Evolutionary conservation across 2,329 filamentous ascomycete genomes (phyloP), one percentile per base, ranked within the genome.

Genomic region (Penicillium fuscoglaucum): DNA sequence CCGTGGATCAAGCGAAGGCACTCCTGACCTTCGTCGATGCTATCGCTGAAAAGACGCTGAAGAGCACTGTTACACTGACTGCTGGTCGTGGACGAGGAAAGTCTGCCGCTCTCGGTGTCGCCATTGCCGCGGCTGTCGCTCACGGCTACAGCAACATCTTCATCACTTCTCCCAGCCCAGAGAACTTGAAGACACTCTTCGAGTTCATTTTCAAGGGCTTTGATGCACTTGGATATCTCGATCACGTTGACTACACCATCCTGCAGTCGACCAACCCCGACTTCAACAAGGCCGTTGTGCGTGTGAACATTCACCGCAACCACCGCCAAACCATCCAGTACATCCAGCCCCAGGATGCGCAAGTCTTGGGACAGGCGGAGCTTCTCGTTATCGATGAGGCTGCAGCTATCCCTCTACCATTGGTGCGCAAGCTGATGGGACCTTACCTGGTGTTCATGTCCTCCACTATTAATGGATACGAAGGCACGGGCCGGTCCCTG

Each of bases 81-180:
- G 95, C 95, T 19, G 93, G 89, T 39, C 87, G 95, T 86, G 95
- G 95, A 75, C 88, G 95, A 69, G 95, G 95, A 78, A 99, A 99
- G 78, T 99, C 95, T 21, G 96, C 95, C 19, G 95, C 95, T 28
- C 84, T 99, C 69, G 95, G 95, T 77, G 88, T 99, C 52, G 92
- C 95, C 3, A 90, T 99, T 44, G 95, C 95, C 4, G 92, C 95
- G 3, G 96, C 96, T 1, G 85, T 99, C 45, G 93, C 95, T 1
- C 90, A 98, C 72, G 95, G 95, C 28, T 99, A 99, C 78, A 96
- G 92, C 80, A 99, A 99, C 75, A 96, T 99, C 69, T 99, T 99
- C 78, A 96, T 99, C 72, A 99, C 95, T 1, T 98, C 93, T 1
- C 93, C 93, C 0, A 97, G 91, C 61, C 95, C 95, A 0, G 96